phyloP scores from a whole-genome alignment of 148 eudicot genomes.

The Rhododendron kiyosumense region DNA sequence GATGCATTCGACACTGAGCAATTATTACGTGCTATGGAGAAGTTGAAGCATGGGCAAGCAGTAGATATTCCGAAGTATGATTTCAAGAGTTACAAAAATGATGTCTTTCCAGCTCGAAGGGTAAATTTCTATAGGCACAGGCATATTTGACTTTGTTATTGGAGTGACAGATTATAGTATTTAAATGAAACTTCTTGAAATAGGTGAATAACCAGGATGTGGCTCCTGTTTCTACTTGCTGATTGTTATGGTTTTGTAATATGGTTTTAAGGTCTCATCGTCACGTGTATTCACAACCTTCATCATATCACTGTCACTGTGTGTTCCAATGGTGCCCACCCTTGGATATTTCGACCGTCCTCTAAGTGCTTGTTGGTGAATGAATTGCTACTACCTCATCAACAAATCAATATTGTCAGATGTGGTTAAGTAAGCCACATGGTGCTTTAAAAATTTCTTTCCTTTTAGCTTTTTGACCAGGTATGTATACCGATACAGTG shows the following conservation, averaged over 20 bases:
- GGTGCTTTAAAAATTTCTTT: not conserved
- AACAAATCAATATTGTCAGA: not conserved
- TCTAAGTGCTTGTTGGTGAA: not conserved
- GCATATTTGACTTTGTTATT: not conserved
- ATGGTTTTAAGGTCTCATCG: not conserved
- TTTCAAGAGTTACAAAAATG: conserved; percentile 78
- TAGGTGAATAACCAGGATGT: not conserved
- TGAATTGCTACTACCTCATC: not conserved
- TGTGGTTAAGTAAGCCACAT: not conserved
- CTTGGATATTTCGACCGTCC: not conserved
- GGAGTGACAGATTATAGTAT: not conserved
- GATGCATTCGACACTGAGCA: conserved; percentile 95
- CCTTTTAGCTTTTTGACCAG: not conserved
- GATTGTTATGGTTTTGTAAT: not conserved
- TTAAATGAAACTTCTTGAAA: not conserved
- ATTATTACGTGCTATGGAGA: conserved; percentile 64
- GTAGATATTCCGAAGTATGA: conserved; percentile 95
- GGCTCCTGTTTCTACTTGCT: not conserved
- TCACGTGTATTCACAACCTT: not conserved
- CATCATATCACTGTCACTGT: not conserved
- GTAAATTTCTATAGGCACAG: conserved; percentile 32
- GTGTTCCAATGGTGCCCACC: not conserved
- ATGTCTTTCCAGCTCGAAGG: conserved; percentile 66
- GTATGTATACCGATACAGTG: not conserved
- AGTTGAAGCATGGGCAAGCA: conserved; percentile 77